Evolutionary conservation across 768 basidiomycete species (phyloP).

Genomic region (Paxillus involutus): DNA sequence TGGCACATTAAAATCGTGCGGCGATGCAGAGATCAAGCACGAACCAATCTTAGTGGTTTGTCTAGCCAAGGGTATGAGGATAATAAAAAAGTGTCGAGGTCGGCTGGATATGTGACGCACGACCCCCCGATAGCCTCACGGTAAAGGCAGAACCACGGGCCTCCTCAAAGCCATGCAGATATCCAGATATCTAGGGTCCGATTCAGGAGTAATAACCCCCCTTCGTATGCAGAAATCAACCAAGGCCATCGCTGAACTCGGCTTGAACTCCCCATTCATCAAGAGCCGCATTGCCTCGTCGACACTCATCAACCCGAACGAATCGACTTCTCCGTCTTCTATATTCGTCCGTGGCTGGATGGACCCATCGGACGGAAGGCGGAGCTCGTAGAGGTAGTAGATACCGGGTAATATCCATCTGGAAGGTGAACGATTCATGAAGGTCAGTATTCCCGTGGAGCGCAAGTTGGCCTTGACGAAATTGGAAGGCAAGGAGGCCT

Average conservation of each 20-base stretch:
- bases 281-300: slow-evolving; percentile 33
- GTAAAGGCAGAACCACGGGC: slow-evolving; percentile 18
- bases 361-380: slow-evolving; percentile 35
- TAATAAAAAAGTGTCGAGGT: too few species aligned
- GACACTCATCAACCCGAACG: slow-evolving; percentile 38
- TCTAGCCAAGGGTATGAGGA: too few species aligned
- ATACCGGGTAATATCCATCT: slow-evolving; percentile 46
- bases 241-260: slow-evolving; percentile 43
- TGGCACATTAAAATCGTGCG: too few species aligned
- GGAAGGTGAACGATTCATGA: slow-evolving; percentile 41
- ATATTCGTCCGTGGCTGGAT: slow-evolving; percentile 35
- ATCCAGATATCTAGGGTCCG: slow-evolving; percentile 22
- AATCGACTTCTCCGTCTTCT: slow-evolving; percentile 43
- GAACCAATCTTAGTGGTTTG: too few species aligned
- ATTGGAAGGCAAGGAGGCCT: slow-evolving; percentile 39
- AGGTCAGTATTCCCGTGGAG: slow-evolving; percentile 39
- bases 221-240: slow-evolving; percentile 42
- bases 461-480: slow-evolving; percentile 34
- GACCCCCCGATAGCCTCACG: slow-evolving; percentile 2
- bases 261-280: slow-evolving; percentile 38
- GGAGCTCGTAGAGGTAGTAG: slow-evolving; percentile 45
- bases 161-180: slow-evolving; percentile 23
- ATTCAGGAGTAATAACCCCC: slow-evolving; percentile 28
- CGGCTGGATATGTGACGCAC: too few species aligned
- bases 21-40: too few species aligned